Conservation (phyloP, 1,139 yeast species). For the Magnusiomyces paraingens region DNA sequence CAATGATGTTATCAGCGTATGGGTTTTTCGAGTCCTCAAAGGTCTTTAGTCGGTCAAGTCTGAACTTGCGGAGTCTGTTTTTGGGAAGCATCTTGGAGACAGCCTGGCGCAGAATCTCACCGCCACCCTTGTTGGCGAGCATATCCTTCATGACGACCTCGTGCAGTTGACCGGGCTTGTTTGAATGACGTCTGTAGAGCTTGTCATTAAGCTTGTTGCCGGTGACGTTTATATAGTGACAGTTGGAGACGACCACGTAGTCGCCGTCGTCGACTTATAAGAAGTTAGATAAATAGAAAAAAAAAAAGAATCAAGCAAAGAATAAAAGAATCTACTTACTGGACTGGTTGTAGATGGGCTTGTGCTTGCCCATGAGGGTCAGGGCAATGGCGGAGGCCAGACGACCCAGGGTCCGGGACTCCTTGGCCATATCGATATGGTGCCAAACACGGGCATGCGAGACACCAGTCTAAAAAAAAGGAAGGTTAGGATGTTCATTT, state of each 20-base stretch:
- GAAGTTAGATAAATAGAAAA: slow-evolving; percentile 23
- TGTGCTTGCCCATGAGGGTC: slow-evolving; percentile 90
- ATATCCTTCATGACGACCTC: slow-evolving; percentile 76
- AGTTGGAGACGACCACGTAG: slow-evolving; percentile 93
- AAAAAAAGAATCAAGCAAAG: background rate
- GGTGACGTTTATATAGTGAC: slow-evolving; percentile 69
- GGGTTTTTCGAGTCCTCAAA: slow-evolving; percentile 89
- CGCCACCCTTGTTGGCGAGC: slow-evolving; percentile 73
- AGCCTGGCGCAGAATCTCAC: slow-evolving; percentile 75
- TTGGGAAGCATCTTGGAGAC: slow-evolving; percentile 96
- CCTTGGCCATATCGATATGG: slow-evolving; percentile 85
- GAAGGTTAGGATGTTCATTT: background rate
- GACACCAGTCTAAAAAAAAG: slow-evolving; percentile 43
- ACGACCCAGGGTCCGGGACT: slow-evolving; percentile 82
- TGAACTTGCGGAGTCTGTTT: slow-evolving; percentile 68
- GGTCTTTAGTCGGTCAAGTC: slow-evolving; percentile 78
- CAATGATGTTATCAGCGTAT: slow-evolving; percentile 71
- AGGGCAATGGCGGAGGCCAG: slow-evolving; percentile 83
- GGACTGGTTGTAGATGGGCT: slow-evolving; percentile 65
- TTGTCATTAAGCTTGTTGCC: slow-evolving; percentile 81
- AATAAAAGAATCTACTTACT: slow-evolving; percentile 20
- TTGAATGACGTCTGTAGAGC: slow-evolving; percentile 86
- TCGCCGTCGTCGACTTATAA: slow-evolving; percentile 71
- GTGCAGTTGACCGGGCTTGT: slow-evolving; percentile 84
- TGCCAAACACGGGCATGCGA: slow-evolving; percentile 93